A percentile compares a stretch with the other conserved stretches of the same genome.
Conservation (phyloP, 352 stramenopile species). For the Phytopythium mirpurense region DNA sequence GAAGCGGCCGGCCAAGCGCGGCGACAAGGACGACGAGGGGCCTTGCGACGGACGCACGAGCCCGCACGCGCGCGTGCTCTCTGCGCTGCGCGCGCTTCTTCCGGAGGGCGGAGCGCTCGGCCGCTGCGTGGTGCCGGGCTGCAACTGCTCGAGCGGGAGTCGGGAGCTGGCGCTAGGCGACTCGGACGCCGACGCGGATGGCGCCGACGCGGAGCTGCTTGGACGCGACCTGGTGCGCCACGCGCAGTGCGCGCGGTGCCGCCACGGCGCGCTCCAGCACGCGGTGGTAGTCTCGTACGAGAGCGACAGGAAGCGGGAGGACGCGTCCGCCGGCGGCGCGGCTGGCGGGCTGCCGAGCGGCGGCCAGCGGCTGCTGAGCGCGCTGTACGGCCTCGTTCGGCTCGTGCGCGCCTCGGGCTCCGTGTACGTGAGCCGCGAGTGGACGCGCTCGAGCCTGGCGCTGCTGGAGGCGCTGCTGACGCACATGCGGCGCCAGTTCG, state of each 20-base stretch:
- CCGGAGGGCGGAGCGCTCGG: conserved; percentile 44
- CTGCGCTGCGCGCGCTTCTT: conserved; percentile 39
- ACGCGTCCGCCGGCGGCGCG: too few relatives aligned
- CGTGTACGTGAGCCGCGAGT: conserved; percentile 59
- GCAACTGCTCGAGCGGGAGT: conserved; percentile 42
- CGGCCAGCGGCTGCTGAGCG: conserved; percentile 54
- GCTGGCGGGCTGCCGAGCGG: conserved; percentile 27
- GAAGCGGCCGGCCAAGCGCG: conserved; percentile 11
- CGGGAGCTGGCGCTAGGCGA: conserved; percentile 24
- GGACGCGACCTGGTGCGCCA: conserved; percentile 20
- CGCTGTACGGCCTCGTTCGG: conserved; percentile 53
- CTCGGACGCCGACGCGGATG: background rate
- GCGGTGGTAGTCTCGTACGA: conserved; percentile 39
- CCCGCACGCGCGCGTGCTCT: conserved; percentile 35
- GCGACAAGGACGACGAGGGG: conserved; percentile 14
- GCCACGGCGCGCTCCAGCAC: conserved; percentile 70
- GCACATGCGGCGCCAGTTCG: conserved; percentile 51
- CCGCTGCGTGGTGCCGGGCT: conserved; percentile 59
- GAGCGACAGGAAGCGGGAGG: conserved; percentile 11
- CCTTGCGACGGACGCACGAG: too few relatives aligned
- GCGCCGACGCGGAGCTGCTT: conserved; percentile 1
- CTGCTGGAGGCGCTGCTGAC: conserved; percentile 37
- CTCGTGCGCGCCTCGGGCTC: conserved; percentile 42
- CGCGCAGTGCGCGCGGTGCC: conserved; percentile 51
- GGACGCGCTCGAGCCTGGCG: conserved; percentile 45